A percentile compares a stretch with the other conserved stretches of the same genome.
Conservation (phyloP, 371 early-diverging fungal genomes). For the Rhizopus microsporus region DNA sequence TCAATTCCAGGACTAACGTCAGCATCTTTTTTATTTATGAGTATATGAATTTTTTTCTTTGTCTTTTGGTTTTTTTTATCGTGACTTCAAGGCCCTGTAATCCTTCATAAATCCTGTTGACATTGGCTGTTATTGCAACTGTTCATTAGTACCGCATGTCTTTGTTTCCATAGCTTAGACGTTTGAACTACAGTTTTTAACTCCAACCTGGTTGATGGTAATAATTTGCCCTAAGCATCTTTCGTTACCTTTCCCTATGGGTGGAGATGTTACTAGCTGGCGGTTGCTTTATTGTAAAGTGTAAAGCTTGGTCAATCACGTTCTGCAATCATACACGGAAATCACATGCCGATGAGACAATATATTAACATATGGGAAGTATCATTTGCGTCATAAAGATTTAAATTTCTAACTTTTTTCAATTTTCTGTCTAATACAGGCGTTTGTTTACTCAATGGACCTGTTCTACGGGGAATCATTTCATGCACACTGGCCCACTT, state of each 20-base stretch:
- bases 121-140: constrained; percentile 12
- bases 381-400: constrained; percentile 4
- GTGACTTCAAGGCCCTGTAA: constrained; percentile 4
- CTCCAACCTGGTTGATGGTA: constrained; percentile 14
- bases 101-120: constrained; percentile 10
- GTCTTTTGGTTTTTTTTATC: constrained; percentile 1
- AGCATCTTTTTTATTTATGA: constrained; percentile 4
- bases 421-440: constrained; percentile 7
- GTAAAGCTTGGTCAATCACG: constrained; percentile 15
- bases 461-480: constrained; percentile 4
- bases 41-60: too few relatives aligned
- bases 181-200: constrained; percentile 16
- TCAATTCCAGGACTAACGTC: constrained; percentile 8
- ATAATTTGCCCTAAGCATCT: constrained; percentile 15
- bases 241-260: constrained; percentile 6
- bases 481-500: constrained; percentile 5
- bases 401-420: constrained; percentile 6
- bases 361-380: constrained; percentile 3
- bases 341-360: constrained; percentile 7
- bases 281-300: constrained; percentile 14
- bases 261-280: constrained; percentile 13
- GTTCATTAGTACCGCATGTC: constrained; percentile 19
- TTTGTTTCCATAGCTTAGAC: constrained; percentile 14
- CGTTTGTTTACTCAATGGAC: constrained; percentile 3
- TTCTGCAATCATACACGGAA: constrained; percentile 10